Conservation (phyloP, 441 rosid species). For the Gossypium schwendimanii region DNA sequence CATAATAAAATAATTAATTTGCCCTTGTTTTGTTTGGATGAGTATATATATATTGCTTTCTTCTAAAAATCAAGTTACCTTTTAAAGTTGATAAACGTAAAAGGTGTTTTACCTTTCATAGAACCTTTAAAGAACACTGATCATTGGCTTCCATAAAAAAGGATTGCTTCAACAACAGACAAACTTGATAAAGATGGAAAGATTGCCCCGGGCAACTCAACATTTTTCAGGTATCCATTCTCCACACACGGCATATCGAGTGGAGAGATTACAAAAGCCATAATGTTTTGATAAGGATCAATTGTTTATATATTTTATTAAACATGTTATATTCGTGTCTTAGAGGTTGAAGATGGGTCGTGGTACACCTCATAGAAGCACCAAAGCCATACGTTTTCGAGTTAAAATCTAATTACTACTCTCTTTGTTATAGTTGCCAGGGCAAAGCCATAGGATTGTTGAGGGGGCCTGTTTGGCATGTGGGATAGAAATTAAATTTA, state of each 20-base stretch:
- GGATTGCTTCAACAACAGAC: not conserved
- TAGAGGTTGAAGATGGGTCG: not conserved
- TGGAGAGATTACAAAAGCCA: not conserved
- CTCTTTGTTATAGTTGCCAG: not conserved
- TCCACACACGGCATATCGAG: not conserved
- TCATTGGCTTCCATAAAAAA: not conserved
- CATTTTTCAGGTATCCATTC: not conserved
- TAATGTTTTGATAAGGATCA: not conserved
- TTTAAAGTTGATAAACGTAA: not conserved
- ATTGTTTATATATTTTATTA: not conserved
- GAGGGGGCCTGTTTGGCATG: not conserved
- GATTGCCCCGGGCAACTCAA: not conserved
- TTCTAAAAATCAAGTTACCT: not conserved
- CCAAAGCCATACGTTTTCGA: conserved; percentile 9
- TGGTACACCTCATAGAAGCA: conserved; percentile 30
- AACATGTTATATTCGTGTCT: not conserved
- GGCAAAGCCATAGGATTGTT: not conserved
- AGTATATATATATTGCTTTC: not conserved
- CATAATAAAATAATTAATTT: not conserved
- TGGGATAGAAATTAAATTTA: not conserved
- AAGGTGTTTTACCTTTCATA: not conserved
- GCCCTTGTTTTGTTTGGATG: not conserved
- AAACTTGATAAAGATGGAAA: not conserved
- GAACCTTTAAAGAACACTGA: not conserved
- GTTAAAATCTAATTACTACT: not conserved